Base-by-base conservation (phyloP, 495 filamentous ascomycete genomes). In the Penicillium soppii region DNA sequence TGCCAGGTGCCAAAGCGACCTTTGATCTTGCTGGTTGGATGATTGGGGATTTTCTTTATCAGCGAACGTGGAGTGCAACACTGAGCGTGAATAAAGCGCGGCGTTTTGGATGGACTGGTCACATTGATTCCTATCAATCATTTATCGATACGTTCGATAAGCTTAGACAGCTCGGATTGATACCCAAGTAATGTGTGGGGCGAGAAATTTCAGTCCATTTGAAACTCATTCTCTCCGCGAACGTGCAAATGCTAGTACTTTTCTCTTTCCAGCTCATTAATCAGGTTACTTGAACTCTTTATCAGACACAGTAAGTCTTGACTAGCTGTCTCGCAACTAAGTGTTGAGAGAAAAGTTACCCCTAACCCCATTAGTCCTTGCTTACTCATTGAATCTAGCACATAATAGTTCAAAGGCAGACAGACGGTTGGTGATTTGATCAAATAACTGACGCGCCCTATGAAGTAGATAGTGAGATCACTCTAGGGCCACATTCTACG, bases 51-150 rank as follows among this genome's bases (percentile, higher is more conserved):
- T 35, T 35, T 35, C 32, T 35, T 13, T 35, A 8, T 35, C 32
- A 35, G 32, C 6, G 32, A 13, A 35, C 32, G 32, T 35, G 32
- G 32, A 35, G 32, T 35, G 32, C 32, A 8, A 35, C 32, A 35
- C n/a, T 35, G 32, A 42, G 35, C 5, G 21, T 56, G 1, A 40
- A 17, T 23, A 56, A 56, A 41, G 53, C 46, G 13, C 38, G 53
- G 13, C 6, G 36, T 39, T 39, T 45, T 39, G 46, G 53, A 13
- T 56, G 53, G 53, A 23, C 17, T 6, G 16, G 53, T 6, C 6
- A 8, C 19, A 41, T 38, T 38, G 39, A 50, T 23, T 26, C 44
- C 15, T 50, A 37, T 21, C 17, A 49, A 8, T 20, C 46, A 2
- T 56, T 29, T 25, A 7, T 45, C 8, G 38, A 26, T 7, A 56